Evolutionary conservation across 2,329 filamentous ascomycete species (phyloP).

Genomic region (Penicillium italicum): DNA sequence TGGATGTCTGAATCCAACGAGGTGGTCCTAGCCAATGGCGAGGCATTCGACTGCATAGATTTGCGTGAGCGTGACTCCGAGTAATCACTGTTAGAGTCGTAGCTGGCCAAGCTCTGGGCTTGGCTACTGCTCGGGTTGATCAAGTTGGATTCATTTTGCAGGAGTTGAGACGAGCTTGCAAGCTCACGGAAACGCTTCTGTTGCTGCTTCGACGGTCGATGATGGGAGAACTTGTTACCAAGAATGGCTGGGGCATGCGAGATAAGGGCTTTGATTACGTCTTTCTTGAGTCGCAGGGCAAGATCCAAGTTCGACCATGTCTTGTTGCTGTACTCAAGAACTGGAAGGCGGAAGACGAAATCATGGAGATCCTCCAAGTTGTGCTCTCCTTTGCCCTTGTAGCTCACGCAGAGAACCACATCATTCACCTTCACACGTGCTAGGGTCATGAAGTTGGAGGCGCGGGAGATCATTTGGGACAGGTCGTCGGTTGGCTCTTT

Average conservation of each 20-base stretch:
- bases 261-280: slow-evolving; percentile 88
- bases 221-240: slow-evolving; percentile 91
- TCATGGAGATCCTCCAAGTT: slow-evolving; percentile 97
- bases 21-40: slow-evolving; percentile 35
- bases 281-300: slow-evolving; percentile 86
- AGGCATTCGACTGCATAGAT: slow-evolving; percentile 37
- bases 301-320: slow-evolving; percentile 98
- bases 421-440: slow-evolving; percentile 92
- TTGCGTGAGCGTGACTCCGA: slow-evolving; percentile 37
- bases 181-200: slow-evolving; percentile 76
- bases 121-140: slow-evolving; percentile 28
- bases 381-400: slow-evolving; percentile 92
- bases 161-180: slow-evolving; percentile 70
- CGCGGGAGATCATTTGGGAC: slow-evolving; percentile 92
- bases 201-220: slow-evolving; percentile 76
- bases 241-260: slow-evolving; percentile 95
- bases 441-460: slow-evolving; percentile 96
- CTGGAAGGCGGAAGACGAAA: slow-evolving; percentile 92
- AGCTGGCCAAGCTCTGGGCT: slow-evolving; percentile 34
- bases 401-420: slow-evolving; percentile 90
- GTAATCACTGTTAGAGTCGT: slow-evolving; percentile 39
- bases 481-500: slow-evolving; percentile 78
- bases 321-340: slow-evolving; percentile 95
- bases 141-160: slow-evolving; percentile 43
- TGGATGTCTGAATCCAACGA: slow-evolving; percentile 35